These are phyloP conservation scores for Penicillium sp. DNA, from an alignment of 2,329 filamentous ascomycete species.

Conservation along the genomic window DNA sequence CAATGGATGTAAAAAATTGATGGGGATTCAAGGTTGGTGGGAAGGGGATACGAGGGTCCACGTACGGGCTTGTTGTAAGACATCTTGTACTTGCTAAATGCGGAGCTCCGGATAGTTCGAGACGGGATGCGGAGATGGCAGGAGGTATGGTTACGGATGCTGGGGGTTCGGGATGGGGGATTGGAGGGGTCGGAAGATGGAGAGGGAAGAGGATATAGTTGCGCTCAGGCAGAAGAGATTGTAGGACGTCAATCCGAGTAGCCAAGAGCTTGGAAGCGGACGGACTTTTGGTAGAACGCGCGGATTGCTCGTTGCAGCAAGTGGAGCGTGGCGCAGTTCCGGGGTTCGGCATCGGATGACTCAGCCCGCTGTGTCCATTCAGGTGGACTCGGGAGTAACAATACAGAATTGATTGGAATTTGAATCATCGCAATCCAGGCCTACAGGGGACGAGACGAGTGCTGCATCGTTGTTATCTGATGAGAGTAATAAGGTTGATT, in stretches of 20 bases:
- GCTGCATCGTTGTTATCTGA: too few species aligned
- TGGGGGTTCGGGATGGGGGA: neutral
- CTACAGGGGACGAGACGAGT: too few species aligned
- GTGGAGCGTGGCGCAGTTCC: constrained; percentile 21
- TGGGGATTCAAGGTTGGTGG: neutral
- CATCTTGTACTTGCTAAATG: constrained; percentile 24
- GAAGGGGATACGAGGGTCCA: constrained; percentile 1
- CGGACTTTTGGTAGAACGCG: constrained; percentile 13
- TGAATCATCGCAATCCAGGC: neutral
- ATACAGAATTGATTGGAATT: neutral
- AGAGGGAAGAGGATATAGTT: neutral
- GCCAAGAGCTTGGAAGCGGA: constrained; percentile 1
- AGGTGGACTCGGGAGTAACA: too few species aligned
- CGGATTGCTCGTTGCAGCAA: constrained; percentile 14
- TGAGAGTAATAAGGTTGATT: too few species aligned
- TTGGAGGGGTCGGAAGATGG: neutral
- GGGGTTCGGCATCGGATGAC: constrained; percentile 6
- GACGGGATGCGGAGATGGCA: constrained; percentile 7
- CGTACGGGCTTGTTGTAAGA: constrained; percentile 39
- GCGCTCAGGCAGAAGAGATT: constrained; percentile 1
- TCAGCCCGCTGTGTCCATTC: constrained; percentile 2
- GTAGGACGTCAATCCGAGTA: neutral
- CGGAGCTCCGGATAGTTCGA: constrained; percentile 6
- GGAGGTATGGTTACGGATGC: neutral
- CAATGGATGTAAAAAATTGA: neutral